Evolutionary conservation across 768 basidiomycete species (phyloP).

Genomic region (Leccinum disarticulatum): DNA sequence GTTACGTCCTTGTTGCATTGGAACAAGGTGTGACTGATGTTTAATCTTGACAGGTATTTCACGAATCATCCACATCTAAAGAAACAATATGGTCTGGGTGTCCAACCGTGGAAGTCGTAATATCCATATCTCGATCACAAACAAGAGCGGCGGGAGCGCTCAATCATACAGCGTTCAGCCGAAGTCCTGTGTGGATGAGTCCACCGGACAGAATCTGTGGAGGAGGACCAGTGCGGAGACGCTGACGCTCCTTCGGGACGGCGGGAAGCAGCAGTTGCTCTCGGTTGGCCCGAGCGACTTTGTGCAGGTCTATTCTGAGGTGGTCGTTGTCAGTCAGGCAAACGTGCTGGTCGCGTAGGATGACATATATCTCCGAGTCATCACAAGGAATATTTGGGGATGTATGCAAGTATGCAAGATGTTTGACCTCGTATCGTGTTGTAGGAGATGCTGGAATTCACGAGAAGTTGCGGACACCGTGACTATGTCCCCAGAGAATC

Average conservation of each 20-base stretch:
- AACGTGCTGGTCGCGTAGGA: neutral
- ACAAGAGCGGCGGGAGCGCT: conserved; percentile 4
- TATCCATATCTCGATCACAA: conserved; percentile 9
- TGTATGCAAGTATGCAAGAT: too few species aligned
- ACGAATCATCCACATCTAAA: neutral
- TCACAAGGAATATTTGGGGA: neutral
- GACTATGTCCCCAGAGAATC: neutral
- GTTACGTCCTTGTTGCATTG: neutral
- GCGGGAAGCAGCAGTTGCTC: conserved; percentile 8
- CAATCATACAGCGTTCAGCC: neutral
- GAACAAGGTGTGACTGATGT: neutral
- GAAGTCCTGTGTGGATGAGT: neutral
- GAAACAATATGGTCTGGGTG: conserved; percentile 14
- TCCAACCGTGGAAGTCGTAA: conserved; percentile 5
- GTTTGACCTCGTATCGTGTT: neutral
- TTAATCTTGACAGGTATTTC: neutral
- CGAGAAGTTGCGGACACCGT: neutral
- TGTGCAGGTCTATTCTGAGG: conserved; percentile 13
- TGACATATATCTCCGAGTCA: neutral
- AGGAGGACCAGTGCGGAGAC: conserved; percentile 7
- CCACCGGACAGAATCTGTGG: conserved; percentile 5
- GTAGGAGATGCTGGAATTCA: neutral
- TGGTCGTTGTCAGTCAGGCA: conserved; percentile 11
- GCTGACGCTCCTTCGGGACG: conserved; percentile 4
- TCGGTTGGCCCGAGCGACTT: conserved; percentile 13